Evolutionary conservation across 768 basidiomycete species (phyloP), one percentile per base, ranked within the genome.

Genomic region (Lactarius deliciosus): DNA sequence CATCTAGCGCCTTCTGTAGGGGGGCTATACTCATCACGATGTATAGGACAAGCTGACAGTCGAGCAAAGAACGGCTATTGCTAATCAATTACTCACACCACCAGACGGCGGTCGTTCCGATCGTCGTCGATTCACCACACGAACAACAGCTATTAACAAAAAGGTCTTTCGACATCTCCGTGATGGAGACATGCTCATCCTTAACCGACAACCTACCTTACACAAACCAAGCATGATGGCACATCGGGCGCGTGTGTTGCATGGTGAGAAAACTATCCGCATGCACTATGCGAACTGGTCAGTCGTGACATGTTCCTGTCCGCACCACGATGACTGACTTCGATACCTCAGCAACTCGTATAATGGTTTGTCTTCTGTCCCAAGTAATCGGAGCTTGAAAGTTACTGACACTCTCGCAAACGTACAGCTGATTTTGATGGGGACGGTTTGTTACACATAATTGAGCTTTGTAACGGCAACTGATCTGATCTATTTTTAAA

Each of bases 221-320:
- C 97, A 99, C 76, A 99, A 99, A 75, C 96, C 97, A 25, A 94
- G 92, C 82, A 99, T 99, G 96, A 99, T 99, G 97, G 90, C 89
- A 9, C 97, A 99, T 76, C 90, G 86, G 71, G 96, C 96, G 18
- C 89, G 89, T 64, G 90, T 98, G 22, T 76, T 99, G 68, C 85
- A 88, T 68, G 97, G 96, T 30, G 97, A 99, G 78, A 99, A 98
- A 81, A 98, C 97, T 0, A 98, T 99, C 75, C 86, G 97, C 16
- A 96, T 99, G 96, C 97, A 99, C 80, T 99, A 99, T 74, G 96
- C 97, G 30, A 99, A 99, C 74, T 99, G 96, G 95, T 96, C 66
- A 61, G 87, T 80, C 57, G 32, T 28, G 41, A 16, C 11, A 20
- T 61, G 22, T 40, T 62, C 43, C 38, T n/a, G 28, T 34, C 64